Evolutionary conservation across 1,284 basidiomycete genomes (phyloP), one percentile per base, ranked within the genome.

Genomic region (Ustilago vetiveriae): DNA sequence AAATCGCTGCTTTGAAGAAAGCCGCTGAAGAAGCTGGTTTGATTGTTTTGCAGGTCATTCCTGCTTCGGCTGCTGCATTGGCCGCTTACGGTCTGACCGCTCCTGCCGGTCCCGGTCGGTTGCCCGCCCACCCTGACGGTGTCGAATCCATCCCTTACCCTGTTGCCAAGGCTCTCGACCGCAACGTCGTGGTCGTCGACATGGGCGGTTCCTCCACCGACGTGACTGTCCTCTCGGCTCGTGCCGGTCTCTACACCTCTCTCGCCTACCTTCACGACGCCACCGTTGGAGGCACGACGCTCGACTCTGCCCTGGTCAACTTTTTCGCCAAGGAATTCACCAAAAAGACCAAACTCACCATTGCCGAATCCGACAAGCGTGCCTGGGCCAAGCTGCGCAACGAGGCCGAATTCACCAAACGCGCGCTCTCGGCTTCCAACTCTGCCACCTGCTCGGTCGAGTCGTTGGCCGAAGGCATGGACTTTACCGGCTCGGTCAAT

Each of bases 291-390:
- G 88, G 88, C 0, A 86, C 88, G 67, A 85, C 87, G 52, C 88
- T 94, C 76, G 93, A 94, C 83, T 87, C 88, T 54, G 88, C 89
- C 73, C 86, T 98, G 38, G 88, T 97, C 84, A 89, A 90, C 62
- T 92, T 91, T 86, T 97, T 98, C 83, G 89, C 92, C 51, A 91
- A 94, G 82, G 95, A 98, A 79, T 98, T 98, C 83, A 92, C 92
- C 51, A 98, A 98, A 84, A 98, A 98, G 86, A 94, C 90, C 35
- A 94, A 94, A 84, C 87, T 88, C 22, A 85, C 89, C 0, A 85
- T 97, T 35, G 76, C 67, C 46, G 77, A 77, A 14, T 35, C 69
- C 24, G 80, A 83, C 57, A 88, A 89, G 79, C 91, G 96, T 21
- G 93, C 95, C 4, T 91, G 94, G 82, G 92, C 93, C 45, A 97